Percentiles rank a stretch among this genome's conserved stretches.
These are phyloP conservation scores for Lentinula edodes DNA, from an alignment of 768 basidiomycete genomes.

Conservation along the genomic window DNA sequence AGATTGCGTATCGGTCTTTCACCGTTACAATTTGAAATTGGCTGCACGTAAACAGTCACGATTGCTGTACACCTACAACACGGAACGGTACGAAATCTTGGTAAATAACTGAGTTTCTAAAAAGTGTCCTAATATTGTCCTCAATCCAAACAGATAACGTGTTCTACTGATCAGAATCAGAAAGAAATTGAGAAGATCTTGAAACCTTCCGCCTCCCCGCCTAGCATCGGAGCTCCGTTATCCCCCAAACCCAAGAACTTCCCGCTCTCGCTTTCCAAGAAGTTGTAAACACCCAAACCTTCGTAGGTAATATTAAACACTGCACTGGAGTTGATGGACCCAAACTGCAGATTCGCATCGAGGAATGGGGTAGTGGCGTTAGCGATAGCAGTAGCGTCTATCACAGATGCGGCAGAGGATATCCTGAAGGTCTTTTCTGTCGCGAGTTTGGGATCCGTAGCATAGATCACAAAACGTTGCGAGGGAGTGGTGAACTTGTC, in stretches of 20 bases:
- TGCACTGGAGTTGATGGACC: conserved; percentile 1
- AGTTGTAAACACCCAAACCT: background rate
- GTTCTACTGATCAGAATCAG: background rate
- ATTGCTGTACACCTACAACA: too few relatives aligned
- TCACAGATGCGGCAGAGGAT: background rate
- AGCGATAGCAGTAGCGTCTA: background rate
- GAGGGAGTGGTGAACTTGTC: background rate
- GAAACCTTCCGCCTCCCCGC: background rate
- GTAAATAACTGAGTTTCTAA: too few relatives aligned
- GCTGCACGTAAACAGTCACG: too few relatives aligned
- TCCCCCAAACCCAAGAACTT: background rate
- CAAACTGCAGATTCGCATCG: background rate
- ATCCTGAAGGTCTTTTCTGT: conserved; percentile 5
- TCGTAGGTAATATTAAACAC: conserved; percentile 4
- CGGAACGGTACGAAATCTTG: too few relatives aligned
- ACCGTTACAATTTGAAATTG: too few relatives aligned
- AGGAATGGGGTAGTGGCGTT: background rate
- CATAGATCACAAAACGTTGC: conserved; percentile 4
- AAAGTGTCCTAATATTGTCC: too few relatives aligned
- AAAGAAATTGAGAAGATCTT: conserved; percentile 3
- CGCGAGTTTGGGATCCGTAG: background rate
- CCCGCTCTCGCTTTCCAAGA: background rate
- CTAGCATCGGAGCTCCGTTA: background rate
- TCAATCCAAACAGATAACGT: too few relatives aligned
- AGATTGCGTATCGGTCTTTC: too few relatives aligned